Evolutionary conservation across 257 asterid genomes (phyloP).

Genomic region (Henckelia pumila): DNA sequence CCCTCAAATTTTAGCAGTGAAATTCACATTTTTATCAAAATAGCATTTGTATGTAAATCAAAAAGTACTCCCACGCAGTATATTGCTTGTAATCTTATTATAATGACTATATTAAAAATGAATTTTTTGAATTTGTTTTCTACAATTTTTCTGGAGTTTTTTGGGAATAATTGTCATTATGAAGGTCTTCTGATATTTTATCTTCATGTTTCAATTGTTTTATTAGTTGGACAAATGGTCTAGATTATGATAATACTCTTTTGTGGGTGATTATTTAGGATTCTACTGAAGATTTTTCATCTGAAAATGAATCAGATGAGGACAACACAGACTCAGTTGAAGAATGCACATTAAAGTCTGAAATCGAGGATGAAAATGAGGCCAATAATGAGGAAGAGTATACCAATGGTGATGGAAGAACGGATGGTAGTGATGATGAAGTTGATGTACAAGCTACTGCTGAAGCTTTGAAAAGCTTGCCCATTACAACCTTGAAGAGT

Average conservation of each 20-base stretch:
- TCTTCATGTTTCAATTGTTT: slow-evolving; percentile 22
- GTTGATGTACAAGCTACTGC: slow-evolving; percentile 61
- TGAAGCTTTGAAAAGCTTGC: slow-evolving; percentile 71
- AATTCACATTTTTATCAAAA: background rate
- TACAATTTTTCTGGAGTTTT: background rate
- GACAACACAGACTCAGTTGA: slow-evolving; percentile 54
- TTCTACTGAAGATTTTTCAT: slow-evolving; percentile 59
- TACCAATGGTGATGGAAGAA: slow-evolving; percentile 62
- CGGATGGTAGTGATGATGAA: slow-evolving; percentile 79
- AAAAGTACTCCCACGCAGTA: background rate
- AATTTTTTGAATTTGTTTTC: background rate
- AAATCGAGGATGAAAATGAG: slow-evolving; percentile 71
- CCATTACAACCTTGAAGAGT: slow-evolving; percentile 64
- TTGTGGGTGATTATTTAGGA: slow-evolving; percentile 47
- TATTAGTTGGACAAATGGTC: slow-evolving; percentile 5
- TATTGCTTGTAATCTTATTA: background rate
- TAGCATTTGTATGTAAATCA: background rate
- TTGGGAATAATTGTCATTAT: too few species aligned
- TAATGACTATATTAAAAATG: background rate
- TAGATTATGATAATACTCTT: background rate
- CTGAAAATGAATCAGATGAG: slow-evolving; percentile 79
- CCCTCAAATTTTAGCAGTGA: background rate
- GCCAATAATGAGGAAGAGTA: slow-evolving; percentile 76
- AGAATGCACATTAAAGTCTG: slow-evolving; percentile 71
- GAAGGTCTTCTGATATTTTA: slow-evolving; percentile 22